Evolutionary conservation across 495 filamentous ascomycete genomes (phyloP), one percentile per base, ranked within the genome.

Genomic region (Parmelia sp.): DNA sequence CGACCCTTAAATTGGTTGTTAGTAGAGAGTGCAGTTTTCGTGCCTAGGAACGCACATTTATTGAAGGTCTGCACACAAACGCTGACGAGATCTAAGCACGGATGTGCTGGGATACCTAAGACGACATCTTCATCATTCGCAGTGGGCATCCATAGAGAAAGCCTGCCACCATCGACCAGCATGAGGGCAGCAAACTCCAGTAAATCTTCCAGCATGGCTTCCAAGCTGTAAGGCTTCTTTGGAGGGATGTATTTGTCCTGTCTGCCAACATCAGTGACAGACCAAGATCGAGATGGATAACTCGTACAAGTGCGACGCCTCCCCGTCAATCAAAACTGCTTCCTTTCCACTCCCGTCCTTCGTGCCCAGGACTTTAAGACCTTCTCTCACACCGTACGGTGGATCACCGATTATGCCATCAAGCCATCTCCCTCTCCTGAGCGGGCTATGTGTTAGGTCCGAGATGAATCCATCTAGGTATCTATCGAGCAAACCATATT

Each of bases 101-200:
- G 87, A 73, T 97, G 90, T 59, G 78, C 83, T 3, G 94, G 94
- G 21, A 95, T 82, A 0, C 83, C 78, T 11, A 96, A 82, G 69
- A 92, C 88, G 14, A 83, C 78, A 35, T 83, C 82, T 61, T 86
- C 83, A 59, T 94, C 91, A 71, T 90, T 93, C 1, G 90, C 85
- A 2, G 92, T 96, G 0, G 94, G 94, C 92, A 97, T 97, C 94
- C 94, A 99, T 79, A 99, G 91, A 12, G 85, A 88, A 3, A 98
- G 71, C 53, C 94, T 79, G 0, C 92, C 95, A 65, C 84, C 77
- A 39, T 90, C 86, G n/a, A 97, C 90, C 5, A 99, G 78, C n/a
- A 83, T 86, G 17, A 80, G 76, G 1, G 86, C 83, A 0, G 92
- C 84, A 70, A 97, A 99, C 35, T 86, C 79, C 15, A 97, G 81